A percentile compares a stretch with the other conserved stretches of the same genome.
Conservation (phyloP, 139 green algal species). For the Picochlorum sp. region DNA sequence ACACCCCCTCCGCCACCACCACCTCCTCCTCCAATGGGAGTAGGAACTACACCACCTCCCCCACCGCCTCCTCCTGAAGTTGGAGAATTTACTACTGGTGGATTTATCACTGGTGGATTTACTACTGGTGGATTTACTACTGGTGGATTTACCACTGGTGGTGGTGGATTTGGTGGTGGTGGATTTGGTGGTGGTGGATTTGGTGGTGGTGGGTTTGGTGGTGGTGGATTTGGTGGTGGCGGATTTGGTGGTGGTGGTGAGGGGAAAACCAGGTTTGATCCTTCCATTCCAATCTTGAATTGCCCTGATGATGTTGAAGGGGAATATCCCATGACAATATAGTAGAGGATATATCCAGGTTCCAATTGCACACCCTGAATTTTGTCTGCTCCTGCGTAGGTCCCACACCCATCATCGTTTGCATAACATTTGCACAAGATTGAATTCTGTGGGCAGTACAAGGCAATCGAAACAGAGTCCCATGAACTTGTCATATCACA, state of each 20-base stretch:
- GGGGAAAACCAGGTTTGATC: background rate
- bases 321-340: background rate
- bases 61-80: too few species aligned
- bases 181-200: background rate
- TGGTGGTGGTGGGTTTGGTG: too few species aligned
- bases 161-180: background rate
- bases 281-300: background rate
- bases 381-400: background rate
- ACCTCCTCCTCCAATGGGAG: background rate
- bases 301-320: background rate
- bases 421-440: background rate
- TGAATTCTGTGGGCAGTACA: background rate
- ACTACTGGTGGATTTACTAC: too few species aligned
- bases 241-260: background rate
- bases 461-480: background rate
- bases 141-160: too few species aligned
- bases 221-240: too few species aligned
- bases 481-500: background rate
- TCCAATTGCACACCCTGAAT: background rate
- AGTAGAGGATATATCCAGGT: background rate
- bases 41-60: background rate
- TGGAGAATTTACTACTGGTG: slow-evolving; percentile 2
- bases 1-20: background rate
- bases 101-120: background rate
- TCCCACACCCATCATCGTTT: background rate